Conservation (phyloP, 2,329 filamentous ascomycete genomes). For the Cercospora berteroae region DNA sequence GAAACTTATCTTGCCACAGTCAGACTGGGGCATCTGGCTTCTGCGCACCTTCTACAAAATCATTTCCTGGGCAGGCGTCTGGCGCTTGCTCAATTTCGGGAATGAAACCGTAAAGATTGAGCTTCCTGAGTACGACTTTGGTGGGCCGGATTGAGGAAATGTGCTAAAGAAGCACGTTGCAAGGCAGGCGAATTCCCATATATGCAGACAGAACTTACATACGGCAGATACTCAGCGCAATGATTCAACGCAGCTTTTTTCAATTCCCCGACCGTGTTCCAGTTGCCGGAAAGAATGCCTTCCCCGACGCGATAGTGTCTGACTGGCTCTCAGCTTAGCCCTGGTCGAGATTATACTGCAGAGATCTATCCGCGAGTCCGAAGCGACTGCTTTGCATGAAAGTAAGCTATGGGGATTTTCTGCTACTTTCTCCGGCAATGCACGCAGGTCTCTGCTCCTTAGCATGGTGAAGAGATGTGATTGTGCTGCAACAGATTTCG, state of each 20-base stretch:
- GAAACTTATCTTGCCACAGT: slow-evolving; percentile 28
- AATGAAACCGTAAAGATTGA: slow-evolving; percentile 7
- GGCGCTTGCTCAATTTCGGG: slow-evolving; percentile 13
- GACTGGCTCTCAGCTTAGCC: not conserved
- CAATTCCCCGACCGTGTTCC: not conserved
- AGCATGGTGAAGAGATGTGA: not conserved
- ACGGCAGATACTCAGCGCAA: not conserved
- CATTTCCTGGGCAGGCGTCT: slow-evolving; percentile 18
- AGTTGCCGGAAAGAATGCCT: not conserved
- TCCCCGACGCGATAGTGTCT: not conserved
- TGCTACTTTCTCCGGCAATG: not conserved
- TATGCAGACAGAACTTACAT: not conserved
- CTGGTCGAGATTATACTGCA: not conserved
- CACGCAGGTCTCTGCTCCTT: not conserved
- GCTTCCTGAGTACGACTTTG: slow-evolving; percentile 3
- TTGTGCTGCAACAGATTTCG: not conserved
- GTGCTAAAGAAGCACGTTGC: not conserved
- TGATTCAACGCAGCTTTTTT: not conserved
- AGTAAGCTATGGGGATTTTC: not conserved
- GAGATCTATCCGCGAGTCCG: not conserved
- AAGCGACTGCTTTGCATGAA: not conserved
- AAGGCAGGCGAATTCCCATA: not conserved
- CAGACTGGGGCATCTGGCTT: slow-evolving; percentile 27
- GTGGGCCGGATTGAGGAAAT: not conserved
- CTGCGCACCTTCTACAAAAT: slow-evolving; percentile 25